Base-by-base conservation (phyloP, 2,329 filamentous ascomycete genomes). In the Colletotrichum sp. region DNA sequence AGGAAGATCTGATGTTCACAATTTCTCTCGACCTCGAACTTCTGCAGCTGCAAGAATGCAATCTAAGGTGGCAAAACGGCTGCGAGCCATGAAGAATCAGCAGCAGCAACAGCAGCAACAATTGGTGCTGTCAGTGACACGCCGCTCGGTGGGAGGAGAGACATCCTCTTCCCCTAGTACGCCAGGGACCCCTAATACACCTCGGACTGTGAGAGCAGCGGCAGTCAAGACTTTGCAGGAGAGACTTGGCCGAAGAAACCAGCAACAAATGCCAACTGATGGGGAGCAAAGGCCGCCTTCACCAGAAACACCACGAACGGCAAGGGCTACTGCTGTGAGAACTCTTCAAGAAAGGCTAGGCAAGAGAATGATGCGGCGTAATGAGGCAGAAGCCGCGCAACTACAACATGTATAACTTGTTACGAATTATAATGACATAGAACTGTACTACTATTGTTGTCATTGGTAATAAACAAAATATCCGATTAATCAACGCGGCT, bases 1-100 rank as follows among this genome's bases (percentile, higher is more conserved):
- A 2, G 44, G 44, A 13, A 36, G 21, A 15, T 73, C 73, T 3
- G 65, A 65, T 3, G 9, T 73, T 44, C 71, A 76, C 24, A 76
- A 73, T 18, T 76, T 76, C n/a, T 76, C 73, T 5, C 60, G 73
- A 8, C 73, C 73, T n/a, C 57, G 73, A 15, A 73, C 64, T 4
- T 73, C 73, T 5, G 59, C 73, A 15, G 73, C 73, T n/a, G 73
- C 70, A 6, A 73, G 73, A 30, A 76, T 76, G 70, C 73, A 76
- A 24, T 59, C 44, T 3, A 73, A 73, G n/a, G 73, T 76, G 7
- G 57, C 73, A 5, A 65, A 24, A 30, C 57, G 73, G 5, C 2
- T 73, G 28, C 64, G 64, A 5, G 44, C 26, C 2, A 52, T 52
- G 3, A 76, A 73, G 44, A 60, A 49, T 44, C 73, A 69, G n/a